A percentile compares a stretch with the other conserved stretches of the same genome.
Evolutionary conservation across 2,329 filamentous ascomycete genomes (phyloP).

Genomic region (Fusarium metavorans): DNA sequence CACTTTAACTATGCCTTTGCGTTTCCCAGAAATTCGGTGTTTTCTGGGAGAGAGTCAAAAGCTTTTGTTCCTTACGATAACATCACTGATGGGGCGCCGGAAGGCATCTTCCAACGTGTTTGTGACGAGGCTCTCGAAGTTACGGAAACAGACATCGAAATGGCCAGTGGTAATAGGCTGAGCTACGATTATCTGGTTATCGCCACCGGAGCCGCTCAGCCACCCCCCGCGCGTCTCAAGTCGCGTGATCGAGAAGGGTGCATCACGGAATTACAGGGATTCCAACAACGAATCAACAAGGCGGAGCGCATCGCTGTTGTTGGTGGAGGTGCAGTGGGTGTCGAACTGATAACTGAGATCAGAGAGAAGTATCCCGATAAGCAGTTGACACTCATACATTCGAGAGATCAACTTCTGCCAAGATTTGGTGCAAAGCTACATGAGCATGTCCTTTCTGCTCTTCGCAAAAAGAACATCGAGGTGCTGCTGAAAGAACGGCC

Average conservation of each 20-base stretch:
- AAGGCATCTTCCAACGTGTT: slow-evolving; percentile 14
- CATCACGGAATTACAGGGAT: slow-evolving; percentile 7
- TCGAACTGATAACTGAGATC: slow-evolving; percentile 26
- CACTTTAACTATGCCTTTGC: slow-evolving; percentile 30
- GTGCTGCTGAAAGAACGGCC: slow-evolving; percentile 14
- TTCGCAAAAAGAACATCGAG: background rate
- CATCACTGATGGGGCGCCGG: background rate
- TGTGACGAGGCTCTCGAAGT: slow-evolving; percentile 15
- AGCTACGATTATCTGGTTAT: slow-evolving; percentile 21
- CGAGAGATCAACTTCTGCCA: slow-evolving; percentile 15
- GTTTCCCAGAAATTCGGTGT: slow-evolving; percentile 26
- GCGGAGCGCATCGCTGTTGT: slow-evolving; percentile 12
- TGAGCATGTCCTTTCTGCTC: background rate
- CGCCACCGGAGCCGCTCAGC: slow-evolving; percentile 31
- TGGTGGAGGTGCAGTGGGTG: slow-evolving; percentile 26
- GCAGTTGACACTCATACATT: slow-evolving; percentile 23
- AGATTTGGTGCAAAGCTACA: slow-evolving; percentile 25
- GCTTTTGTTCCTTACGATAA: slow-evolving; percentile 23
- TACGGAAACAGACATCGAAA: background rate
- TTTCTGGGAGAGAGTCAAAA: slow-evolving; percentile 6
- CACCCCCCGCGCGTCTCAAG: slow-evolving; percentile 16
- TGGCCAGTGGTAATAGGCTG: background rate
- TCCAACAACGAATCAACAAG: slow-evolving; percentile 1
- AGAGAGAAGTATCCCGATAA: slow-evolving; percentile 8
- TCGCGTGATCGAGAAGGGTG: background rate